Conservation (phyloP, 805 yeast species). For the Ogataea saltuana region DNA sequence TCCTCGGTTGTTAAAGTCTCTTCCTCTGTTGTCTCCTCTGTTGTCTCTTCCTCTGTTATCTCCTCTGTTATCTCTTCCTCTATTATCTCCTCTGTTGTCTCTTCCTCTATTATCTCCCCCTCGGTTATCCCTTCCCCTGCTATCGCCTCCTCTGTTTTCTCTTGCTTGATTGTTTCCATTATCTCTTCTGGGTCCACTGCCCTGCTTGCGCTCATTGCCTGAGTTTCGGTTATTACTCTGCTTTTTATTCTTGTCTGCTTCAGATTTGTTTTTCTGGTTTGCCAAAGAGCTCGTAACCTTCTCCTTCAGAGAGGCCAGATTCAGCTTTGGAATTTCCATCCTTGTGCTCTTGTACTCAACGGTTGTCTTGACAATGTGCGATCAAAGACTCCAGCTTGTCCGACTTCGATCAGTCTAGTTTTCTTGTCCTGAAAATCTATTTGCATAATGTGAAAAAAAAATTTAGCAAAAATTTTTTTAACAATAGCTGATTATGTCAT, state of each 20-base stretch:
- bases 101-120: no score
- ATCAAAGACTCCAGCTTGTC: no score
- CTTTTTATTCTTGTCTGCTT: conserved; percentile 14
- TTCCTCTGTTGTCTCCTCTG: no score
- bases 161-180: no score
- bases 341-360: no score
- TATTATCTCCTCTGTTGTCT: no score
- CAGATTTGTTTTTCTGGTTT: conserved; percentile 22
- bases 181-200: no score
- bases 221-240: background rate
- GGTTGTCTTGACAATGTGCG: background rate
- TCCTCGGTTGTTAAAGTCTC: no score
- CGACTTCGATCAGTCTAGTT: background rate
- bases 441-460: conserved; percentile 1
- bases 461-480: background rate
- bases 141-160: no score
- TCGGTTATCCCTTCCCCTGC: no score
- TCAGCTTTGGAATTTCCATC: conserved; percentile 49
- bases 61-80: no score
- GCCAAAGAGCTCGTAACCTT: conserved; percentile 58
- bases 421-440: conserved; percentile 2
- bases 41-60: no score
- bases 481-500: background rate
- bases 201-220: background rate
- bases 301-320: conserved; percentile 60